Evolutionary conservation across 495 filamentous ascomycete genomes (phyloP).

Genomic region (Xylaria sp.): DNA sequence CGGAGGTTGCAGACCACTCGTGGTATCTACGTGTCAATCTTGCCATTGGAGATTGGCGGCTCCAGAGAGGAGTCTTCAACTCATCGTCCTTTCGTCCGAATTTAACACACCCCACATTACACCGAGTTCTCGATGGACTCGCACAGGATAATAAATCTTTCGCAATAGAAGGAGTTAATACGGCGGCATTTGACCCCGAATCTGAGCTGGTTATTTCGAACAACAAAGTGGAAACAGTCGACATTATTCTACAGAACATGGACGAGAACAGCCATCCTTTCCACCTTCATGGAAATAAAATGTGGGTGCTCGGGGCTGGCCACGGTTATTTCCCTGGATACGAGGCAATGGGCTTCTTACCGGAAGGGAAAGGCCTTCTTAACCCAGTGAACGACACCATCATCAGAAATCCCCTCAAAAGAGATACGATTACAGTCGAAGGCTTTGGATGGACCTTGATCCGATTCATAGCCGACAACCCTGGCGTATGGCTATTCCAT

Average conservation of each 20-base stretch:
- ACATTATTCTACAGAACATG: conserved; percentile 70
- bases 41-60: conserved; percentile 61
- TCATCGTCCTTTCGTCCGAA: conserved; percentile 59
- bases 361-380: conserved; percentile 37
- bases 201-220: conserved; percentile 55
- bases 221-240: conserved; percentile 56
- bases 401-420: conserved; percentile 37
- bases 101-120: conserved; percentile 50
- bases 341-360: conserved; percentile 32
- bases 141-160: conserved; percentile 56
- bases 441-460: conserved; percentile 53
- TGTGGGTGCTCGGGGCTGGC: conserved; percentile 63
- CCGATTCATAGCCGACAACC: conserved; percentile 55
- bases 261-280: conserved; percentile 69
- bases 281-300: conserved; percentile 69
- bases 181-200: conserved; percentile 54
- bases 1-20: conserved; percentile 50
- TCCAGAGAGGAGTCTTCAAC: conserved; percentile 64
- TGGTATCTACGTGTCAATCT: conserved; percentile 60
- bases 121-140: conserved; percentile 55
- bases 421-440: conserved; percentile 51
- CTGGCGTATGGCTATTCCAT: conserved; percentile 61
- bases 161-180: conserved; percentile 55
- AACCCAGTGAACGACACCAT: conserved; percentile 24
- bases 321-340: conserved; percentile 60